Base-by-base conservation (phyloP, 352 stramenopile genomes). In the Poterioochromonas sp. region DNA sequence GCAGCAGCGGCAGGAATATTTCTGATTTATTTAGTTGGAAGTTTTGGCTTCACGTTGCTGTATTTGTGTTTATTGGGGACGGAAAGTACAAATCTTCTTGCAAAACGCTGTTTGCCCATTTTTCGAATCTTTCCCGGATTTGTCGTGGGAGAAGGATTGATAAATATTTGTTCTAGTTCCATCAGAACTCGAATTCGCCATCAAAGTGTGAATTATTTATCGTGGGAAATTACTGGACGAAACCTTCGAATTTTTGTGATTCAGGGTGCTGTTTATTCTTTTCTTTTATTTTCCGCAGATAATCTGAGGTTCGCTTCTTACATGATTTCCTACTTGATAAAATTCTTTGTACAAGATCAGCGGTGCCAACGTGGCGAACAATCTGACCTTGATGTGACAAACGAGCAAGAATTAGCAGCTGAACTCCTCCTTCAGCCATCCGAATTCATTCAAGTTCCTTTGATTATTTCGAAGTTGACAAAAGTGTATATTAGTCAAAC, bases 111-210 rank as follows among this genome's bases (percentile, higher is more conserved):
- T 5, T 8, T 71, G 5, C 62, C 11, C 20, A 32, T 71, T 35
- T 87, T 90, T 47, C 74, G 80, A 41, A 53, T 84, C 0, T 87
- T 85, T 65, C 84, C 84, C 40, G 53, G 80, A 15, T 87, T 84
- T 80, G 82, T 86, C 65, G 51, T 87, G 34, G 84, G 84, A 47
- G 82, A 87, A 34, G 84, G 83, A n/a, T 65, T 87, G 0, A 76
- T 87, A 44, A 73, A 76, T 62, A 54, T 84, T 63, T 53, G 11
- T 37, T 37, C n/a, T 22, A 68, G 64, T 34, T 83, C 80, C 39
- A 80, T 73, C 51, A 8, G 34, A n/a, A 39, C 73, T 68, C 51
- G 39, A 58, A 70, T 83, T 37, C 69, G 77, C 29, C 40, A 69
- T 5, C 73, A 51, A 0, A 35, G 77, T 20, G 73, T 64, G 18